These are phyloP conservation scores for Tylopilus subfusipes DNA, from an alignment of 768 basidiomycete species.

Conservation along the genomic window DNA sequence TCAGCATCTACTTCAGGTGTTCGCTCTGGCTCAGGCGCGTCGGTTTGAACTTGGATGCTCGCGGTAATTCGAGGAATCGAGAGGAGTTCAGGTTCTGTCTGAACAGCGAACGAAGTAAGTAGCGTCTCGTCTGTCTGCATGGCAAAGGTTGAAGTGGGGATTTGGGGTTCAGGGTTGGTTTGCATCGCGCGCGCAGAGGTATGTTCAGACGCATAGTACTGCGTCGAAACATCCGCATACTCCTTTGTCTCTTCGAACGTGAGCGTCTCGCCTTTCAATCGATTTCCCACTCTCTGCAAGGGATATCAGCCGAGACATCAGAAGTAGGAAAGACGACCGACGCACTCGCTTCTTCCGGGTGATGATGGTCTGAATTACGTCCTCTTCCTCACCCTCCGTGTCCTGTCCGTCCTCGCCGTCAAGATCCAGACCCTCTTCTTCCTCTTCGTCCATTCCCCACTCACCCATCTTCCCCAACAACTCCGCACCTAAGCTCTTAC, in stretches of 20 bases:
- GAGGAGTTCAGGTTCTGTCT: constrained; percentile 39
- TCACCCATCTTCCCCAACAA: constrained; percentile 58
- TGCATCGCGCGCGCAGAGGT: constrained; percentile 47
- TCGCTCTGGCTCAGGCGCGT: constrained; percentile 36
- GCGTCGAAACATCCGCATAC: constrained; percentile 70
- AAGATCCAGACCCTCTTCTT: constrained; percentile 34
- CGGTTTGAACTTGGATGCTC: constrained; percentile 67
- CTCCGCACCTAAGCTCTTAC: constrained; percentile 75
- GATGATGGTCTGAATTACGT: constrained; percentile 85
- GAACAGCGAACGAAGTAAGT: constrained; percentile 28
- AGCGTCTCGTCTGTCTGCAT: constrained; percentile 51
- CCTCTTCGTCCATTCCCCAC: constrained; percentile 43
- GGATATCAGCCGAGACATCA: constrained; percentile 12
- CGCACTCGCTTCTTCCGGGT: constrained; percentile 74
- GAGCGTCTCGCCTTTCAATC: constrained; percentile 44
- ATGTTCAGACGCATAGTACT: constrained; percentile 61
- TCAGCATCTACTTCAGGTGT: constrained; percentile 33
- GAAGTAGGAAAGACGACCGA: neutral
- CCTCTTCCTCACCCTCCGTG: constrained; percentile 58
- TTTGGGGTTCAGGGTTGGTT: constrained; percentile 58
- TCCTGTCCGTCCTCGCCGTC: constrained; percentile 46
- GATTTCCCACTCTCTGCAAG: constrained; percentile 62
- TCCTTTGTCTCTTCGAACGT: constrained; percentile 63
- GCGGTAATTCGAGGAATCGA: constrained; percentile 30
- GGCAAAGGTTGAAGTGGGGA: constrained; percentile 44